Base-by-base conservation (phyloP, 805 yeast species). In the Yueomyces sinensis region DNA sequence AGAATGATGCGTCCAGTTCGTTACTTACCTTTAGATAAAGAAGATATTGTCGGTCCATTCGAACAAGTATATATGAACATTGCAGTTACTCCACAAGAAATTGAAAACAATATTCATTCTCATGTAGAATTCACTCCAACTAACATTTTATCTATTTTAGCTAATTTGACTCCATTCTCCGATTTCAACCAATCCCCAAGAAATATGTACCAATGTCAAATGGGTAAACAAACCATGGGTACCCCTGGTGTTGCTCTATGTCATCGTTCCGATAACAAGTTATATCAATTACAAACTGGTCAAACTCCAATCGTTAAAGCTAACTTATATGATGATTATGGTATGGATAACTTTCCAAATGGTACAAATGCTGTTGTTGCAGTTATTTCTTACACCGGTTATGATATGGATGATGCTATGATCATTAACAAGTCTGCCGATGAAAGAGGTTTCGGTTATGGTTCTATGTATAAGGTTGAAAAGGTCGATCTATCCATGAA, bases 141-240 rank as follows among this genome's bases (percentile, higher is more conserved):
- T 3, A 86, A 91, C 59, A 84, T 91, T 33, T 65, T 91, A 47
- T 86, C 96, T 17, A 89, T 91, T 45, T 68, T 91, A 58, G 98
- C 97, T 43, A 91, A 91, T 62, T 70, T 91, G 66, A 91, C 98
- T 2, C 98, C 98, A 45, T 91, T 84, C 58, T 87, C 97, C 2
- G 98, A 91, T 60, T 91, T 91, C 67, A 91, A 91, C 62, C 98
- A 91, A 67, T 87, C 96, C 19, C 98, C 98, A 52, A 82, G 98
- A 75, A 91, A 91, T 59, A 91, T 91, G 97, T 91, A 91, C 60
- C 98, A 91, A 66, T 91, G 98, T 65, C 98, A 91, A 70, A 91
- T 91, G 98, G 97, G 96, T 74, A 91, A 91, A 65, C 98, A 91
- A 67, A 89, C 98, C 16, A 91, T 91, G 98, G 98, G 98, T 62